Percentiles rank a stretch among this genome's conserved stretches.
Conservation (phyloP, 441 rosid genomes). For the Mallotus repandus region DNA sequence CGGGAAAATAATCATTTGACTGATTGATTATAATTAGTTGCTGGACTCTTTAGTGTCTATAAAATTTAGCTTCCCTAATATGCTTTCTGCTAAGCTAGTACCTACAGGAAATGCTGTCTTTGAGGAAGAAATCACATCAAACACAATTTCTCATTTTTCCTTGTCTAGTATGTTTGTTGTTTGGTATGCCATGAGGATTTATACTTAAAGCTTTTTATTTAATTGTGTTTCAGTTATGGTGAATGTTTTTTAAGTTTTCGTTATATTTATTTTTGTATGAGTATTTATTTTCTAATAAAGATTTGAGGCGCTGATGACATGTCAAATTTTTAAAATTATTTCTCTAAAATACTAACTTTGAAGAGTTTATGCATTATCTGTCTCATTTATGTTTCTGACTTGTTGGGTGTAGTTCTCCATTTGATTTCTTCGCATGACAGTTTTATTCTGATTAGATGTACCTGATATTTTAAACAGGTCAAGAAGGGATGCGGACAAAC, state of each 20-base stretch:
- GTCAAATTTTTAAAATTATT: not conserved
- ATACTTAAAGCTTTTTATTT: not conserved
- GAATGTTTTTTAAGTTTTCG: not conserved
- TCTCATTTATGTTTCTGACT: not conserved
- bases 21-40: constrained; percentile 1
- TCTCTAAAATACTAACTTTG: not conserved
- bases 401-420: constrained; percentile 3
- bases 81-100: not conserved
- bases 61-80: not conserved
- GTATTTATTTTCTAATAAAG: not conserved
- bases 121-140: not conserved
- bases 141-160: not conserved
- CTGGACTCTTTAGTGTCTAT: not conserved
- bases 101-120: not conserved
- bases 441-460: constrained; percentile 15
- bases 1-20: not conserved
- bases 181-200: not conserved
- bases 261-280: not conserved
- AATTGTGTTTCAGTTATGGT: not conserved
- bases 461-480: constrained; percentile 40
- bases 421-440: not conserved
- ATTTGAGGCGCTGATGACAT: not conserved
- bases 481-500: constrained; percentile 40
- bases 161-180: not conserved
- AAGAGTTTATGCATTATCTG: not conserved